Base-by-base conservation (phyloP, 1,139 yeast genomes). In the Geotrichum europaeum region DNA sequence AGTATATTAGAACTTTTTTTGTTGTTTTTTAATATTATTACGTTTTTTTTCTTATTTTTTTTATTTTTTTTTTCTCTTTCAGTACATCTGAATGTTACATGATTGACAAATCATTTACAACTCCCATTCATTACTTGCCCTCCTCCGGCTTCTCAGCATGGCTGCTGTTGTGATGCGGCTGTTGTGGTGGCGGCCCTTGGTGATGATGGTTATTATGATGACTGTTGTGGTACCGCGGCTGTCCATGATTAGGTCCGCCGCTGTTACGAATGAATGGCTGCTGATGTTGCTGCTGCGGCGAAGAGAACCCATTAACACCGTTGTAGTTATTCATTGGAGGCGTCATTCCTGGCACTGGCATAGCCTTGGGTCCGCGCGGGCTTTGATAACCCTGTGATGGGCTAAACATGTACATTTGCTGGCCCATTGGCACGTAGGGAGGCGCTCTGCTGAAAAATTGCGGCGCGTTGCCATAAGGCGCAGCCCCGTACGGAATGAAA, bases 391-490 rank as follows among this genome's bases (percentile, higher is more conserved):
- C 58, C 34, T 56, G 58, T 15, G 56, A 57, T 5, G 60, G 60
- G 28, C 50, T 58, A 51, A 57, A 57, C 54, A 59, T 53, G 24
- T 49, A 56, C n/a, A 25, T 43, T 6, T 50, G 53, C 36, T 59
- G 62, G 9, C 58, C 60, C 60, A 60, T 57, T 3, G 60, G 62
- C 32, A 54, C 55, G 15, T 65, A 66, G 36, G 65, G 68, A 13
- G 67, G 65, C 4, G 67, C 64, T 15, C 69, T 63, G 3, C 67
- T 68, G 50, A 63, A 63, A 51, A 63, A 66, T 56, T 64, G 68
- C 1, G 68, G 65, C 10, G 51, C 62, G 9, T 49, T 51, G 25
- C 60, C 58, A 51, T 66, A 67, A 56, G 64, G 68, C 2, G 69
- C 65, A 34, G 63, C 61, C 12, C 58, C 61, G 43, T 65, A 65